Base-by-base conservation (phyloP, 2,329 filamentous ascomycete species). In the Trichoderma koningiopsis region DNA sequence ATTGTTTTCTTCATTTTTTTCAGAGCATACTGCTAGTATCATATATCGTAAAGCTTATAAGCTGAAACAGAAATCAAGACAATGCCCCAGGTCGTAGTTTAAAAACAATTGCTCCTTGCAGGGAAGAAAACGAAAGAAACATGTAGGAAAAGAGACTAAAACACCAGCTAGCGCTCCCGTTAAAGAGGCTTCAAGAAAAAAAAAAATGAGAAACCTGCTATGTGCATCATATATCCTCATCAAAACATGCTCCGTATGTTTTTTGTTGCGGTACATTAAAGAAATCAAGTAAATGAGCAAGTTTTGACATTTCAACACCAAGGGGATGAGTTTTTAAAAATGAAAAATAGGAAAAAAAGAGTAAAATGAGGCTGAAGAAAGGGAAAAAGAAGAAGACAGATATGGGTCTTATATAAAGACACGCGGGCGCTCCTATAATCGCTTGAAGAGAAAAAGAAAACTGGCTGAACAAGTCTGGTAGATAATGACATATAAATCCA, bases 161-260 rank as follows among this genome's bases (percentile, higher is more conserved):
- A 60, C 57, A 60, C 43, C 56, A 40, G 31, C 33, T 68, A 37
- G 40, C 24, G 24, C 24, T 64, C 49, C 61, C 61, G n/a, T 43
- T 43, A 33, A 24, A 31, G 49, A 49, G 64, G 53, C 35, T 49
- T 43, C 1, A 43, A n/a, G n/a, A 19, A 43, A 43, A n/a, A 19
- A 40, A 19, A 40, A 6, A 6, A 1, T n/a, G 7, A 27, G 47
- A 55, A 47, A 47, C 35, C 52, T 57, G 60, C 33, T 47, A 64
- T 65, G 68, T 65, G 64, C 55, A 56, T 69, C 37, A 64, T 49
- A 24, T 68, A 24, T 68, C 61, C 55, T 62, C 24, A 68, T 61
- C 58, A 49, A 58, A 58, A 33, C 65, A 49, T 29, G 49, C 55
- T 60, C 49, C 33, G 43, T 43, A 43, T n/a, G 33, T 35, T 53